phyloP scores from a whole-genome alignment of 139 green algal genomes.

The Ulvella scutata region DNA sequence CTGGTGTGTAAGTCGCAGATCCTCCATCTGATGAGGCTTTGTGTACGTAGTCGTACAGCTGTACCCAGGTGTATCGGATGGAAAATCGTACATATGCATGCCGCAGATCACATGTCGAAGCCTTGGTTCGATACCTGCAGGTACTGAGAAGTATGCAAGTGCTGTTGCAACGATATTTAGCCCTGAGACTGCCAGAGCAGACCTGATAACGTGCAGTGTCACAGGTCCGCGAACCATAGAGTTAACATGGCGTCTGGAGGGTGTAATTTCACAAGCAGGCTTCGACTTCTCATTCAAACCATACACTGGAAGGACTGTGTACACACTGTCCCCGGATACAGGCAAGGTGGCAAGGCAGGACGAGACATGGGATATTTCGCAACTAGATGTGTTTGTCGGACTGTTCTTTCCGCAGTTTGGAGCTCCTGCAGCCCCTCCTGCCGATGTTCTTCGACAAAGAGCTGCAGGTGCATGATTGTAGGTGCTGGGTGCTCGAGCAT shows the following conservation, averaged over 20 bases:
- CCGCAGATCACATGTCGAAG: background rate
- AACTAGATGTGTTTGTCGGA: background rate
- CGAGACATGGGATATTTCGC: conserved; percentile 1
- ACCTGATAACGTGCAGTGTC: background rate
- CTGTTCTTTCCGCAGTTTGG: background rate
- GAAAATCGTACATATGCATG: too few relatives aligned
- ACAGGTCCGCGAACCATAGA: background rate
- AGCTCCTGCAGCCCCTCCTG: background rate
- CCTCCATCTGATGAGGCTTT: background rate
- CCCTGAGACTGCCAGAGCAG: background rate
- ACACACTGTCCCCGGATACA: background rate
- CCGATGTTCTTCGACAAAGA: background rate
- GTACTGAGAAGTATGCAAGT: background rate
- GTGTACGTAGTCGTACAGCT: background rate
- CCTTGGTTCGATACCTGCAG: background rate
- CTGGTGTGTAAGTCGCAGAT: background rate
- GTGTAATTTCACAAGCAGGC: background rate
- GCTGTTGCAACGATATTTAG: background rate
- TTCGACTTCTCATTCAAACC: background rate
- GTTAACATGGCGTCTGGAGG: background rate
- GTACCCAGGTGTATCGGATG: background rate
- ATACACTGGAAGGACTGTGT: background rate
- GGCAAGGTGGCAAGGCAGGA: background rate
- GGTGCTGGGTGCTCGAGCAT: too few relatives aligned
- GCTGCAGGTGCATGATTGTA: too few relatives aligned